These are phyloP conservation scores for Mycocentrospora acerina DNA, from an alignment of 2,329 filamentous ascomycete genomes.

Conservation along the genomic window DNA sequence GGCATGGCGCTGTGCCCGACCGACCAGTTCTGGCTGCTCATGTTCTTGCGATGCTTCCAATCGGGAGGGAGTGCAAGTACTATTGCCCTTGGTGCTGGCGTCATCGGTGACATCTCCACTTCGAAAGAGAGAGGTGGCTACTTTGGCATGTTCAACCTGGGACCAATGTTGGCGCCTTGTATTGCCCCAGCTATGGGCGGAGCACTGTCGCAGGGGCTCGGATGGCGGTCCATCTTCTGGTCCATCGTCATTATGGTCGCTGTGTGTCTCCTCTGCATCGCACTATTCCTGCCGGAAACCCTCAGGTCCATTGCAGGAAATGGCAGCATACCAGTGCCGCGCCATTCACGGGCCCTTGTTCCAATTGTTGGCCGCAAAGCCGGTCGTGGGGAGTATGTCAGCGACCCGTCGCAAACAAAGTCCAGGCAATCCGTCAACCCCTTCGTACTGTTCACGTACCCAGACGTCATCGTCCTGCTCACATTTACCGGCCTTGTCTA, in stretches of 20 bases:
- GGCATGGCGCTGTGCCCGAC: slow-evolving; percentile 39
- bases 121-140: slow-evolving; percentile 71
- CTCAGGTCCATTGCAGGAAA: slow-evolving; percentile 46
- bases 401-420: slow-evolving; percentile 11
- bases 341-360: slow-evolving; percentile 21
- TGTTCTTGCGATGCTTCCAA: slow-evolving; percentile 40
- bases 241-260: slow-evolving; percentile 44
- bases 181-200: slow-evolving; percentile 39
- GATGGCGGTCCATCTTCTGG: slow-evolving; percentile 44
- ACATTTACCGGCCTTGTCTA: slow-evolving; percentile 39
- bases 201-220: slow-evolving; percentile 34
- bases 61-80: slow-evolving; percentile 44
- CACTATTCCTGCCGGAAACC: slow-evolving; percentile 46
- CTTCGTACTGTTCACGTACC: slow-evolving; percentile 29
- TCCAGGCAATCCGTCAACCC: slow-evolving; percentile 29
- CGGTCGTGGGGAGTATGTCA: slow-evolving; percentile 6
- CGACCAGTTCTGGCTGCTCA: slow-evolving; percentile 32
- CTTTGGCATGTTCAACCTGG: slow-evolving; percentile 64
- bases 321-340: slow-evolving; percentile 27
- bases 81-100: slow-evolving; percentile 64
- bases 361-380: slow-evolving; percentile 27
- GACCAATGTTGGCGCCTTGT: slow-evolving; percentile 43
- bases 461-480: slow-evolving; percentile 46
- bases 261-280: slow-evolving; percentile 34
- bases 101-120: slow-evolving; percentile 71